Evolutionary conservation across 1,139 yeast species (phyloP).

Genomic region (Geotrichum restrictum): DNA sequence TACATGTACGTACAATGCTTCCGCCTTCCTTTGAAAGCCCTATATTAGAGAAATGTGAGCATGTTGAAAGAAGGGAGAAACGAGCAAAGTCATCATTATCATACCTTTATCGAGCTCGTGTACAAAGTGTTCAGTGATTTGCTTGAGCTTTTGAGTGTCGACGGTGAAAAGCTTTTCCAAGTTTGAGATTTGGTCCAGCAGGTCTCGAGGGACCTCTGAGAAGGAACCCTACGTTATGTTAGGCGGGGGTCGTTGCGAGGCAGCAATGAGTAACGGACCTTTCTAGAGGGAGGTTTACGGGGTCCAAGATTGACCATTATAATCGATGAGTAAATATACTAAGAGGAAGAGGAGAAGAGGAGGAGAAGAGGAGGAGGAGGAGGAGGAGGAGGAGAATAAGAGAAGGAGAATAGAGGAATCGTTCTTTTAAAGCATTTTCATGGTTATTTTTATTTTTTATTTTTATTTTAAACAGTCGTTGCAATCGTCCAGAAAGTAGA

Average conservation of each 20-base stretch:
- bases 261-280: slow-evolving; percentile 43
- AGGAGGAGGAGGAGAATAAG: too few species aligned
- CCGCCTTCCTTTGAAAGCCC: slow-evolving; percentile 75
- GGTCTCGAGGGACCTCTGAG: slow-evolving; percentile 65
- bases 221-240: slow-evolving; percentile 52
- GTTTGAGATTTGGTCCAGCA: slow-evolving; percentile 55
- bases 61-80: neutral
- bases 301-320: slow-evolving; percentile 81
- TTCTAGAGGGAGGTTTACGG: slow-evolving; percentile 75
- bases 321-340: neutral
- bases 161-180: slow-evolving; percentile 66
- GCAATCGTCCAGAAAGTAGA: too few species aligned
- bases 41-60: slow-evolving; percentile 17
- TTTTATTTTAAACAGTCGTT: too few species aligned
- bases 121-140: slow-evolving; percentile 65
- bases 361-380: neutral
- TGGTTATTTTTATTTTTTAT: too few species aligned
- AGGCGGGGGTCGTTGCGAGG: neutral
- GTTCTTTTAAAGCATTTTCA: too few species aligned
- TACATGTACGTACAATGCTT: slow-evolving; percentile 51
- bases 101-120: slow-evolving; percentile 63
- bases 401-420: too few species aligned
- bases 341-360: neutral
- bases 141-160: slow-evolving; percentile 54
- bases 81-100: neutral